Conservation (phyloP, 768 basidiomycete genomes). For the Boletus sp. region DNA sequence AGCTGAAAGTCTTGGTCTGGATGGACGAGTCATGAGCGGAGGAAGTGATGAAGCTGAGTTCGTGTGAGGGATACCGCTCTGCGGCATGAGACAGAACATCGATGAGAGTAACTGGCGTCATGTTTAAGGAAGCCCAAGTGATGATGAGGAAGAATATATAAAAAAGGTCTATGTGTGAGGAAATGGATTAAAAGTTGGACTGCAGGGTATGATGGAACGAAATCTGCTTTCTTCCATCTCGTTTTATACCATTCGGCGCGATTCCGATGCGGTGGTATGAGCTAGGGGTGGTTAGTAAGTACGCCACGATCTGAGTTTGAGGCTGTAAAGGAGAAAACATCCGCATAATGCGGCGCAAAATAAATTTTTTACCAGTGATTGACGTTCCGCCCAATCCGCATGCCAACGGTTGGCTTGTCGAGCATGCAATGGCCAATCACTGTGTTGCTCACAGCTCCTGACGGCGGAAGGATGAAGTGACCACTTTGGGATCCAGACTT, state of each 20-base stretch:
- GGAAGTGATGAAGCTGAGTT: conserved; percentile 24
- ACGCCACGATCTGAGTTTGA: not conserved
- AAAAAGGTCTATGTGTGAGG: not conserved
- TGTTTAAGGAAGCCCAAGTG: not conserved
- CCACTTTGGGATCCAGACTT: no score
- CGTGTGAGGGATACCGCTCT: conserved; percentile 19
- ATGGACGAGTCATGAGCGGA: conserved; percentile 26
- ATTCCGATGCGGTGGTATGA: not conserved
- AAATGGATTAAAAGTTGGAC: not conserved
- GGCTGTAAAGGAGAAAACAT: conserved; percentile 10
- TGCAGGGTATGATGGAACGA: not conserved
- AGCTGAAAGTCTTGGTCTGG: not conserved
- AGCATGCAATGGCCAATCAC: no score
- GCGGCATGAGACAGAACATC: conserved; percentile 20
- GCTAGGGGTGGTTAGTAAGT: not conserved
- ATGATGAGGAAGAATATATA: not conserved
- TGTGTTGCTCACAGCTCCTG: no score
- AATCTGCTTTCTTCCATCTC: not conserved
- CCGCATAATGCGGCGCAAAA: conserved; percentile 8
- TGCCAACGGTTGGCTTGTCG: no score
- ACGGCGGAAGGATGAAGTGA: no score
- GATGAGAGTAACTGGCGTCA: conserved; percentile 23
- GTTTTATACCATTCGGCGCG: conserved; percentile 6
- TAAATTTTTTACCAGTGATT: no score
- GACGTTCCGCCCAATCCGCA: no score